Evolutionary conservation across 129 eudicot species (phyloP), one percentile per base, ranked within the genome.

Genomic region (Flaveria sonorensis): DNA sequence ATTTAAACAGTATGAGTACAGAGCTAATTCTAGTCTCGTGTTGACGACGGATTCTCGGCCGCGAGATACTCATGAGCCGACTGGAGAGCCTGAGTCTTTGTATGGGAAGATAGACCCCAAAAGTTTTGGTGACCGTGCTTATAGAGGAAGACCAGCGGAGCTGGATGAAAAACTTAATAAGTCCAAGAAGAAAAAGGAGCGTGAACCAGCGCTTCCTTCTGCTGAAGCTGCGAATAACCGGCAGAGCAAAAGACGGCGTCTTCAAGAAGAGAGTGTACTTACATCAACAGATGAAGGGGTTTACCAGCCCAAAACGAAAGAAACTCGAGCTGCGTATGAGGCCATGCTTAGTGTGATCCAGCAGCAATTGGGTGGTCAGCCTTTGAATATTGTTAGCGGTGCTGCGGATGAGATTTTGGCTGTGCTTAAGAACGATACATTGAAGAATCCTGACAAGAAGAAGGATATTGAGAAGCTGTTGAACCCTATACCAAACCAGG

Each of bases 391-490:
- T 68, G 93, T 93, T 7, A 89, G 96, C 74, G 98, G 91, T 20
- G 96, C 96, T 10, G 98, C 98, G 0, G 97, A 87, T 81, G 98
- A 93, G 96, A 89, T 93, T 14, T 77, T 91, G 82, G 96, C 96
- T 60, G 96, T 91, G 65, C 77, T 93, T 2, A 93, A 93, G 79
- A 91, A 89, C 70, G 97, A 91, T 36, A 81, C 83, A 3, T 11
- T 93, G 61, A 93, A 93, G 89, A 87, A 87, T 50, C 87, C 86
- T 3, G 98, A 91, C 30, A 93, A 88, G 85, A 91, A 93, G 76
- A 91, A 89, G 84, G 98, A 91, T 83, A 93, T 93, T 62, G 98
- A 93, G 89, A 93, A 91, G 84, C 63, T 93, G 74, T 72, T 93
- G 87, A 87, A 89, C 73, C 89, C 92, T 52, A 93, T 93, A 23